A percentile compares a stretch with the other conserved stretches of the same genome.
These are phyloP conservation scores for Pseudogymnoascus sp. DNA, from an alignment of 2,329 filamentous ascomycete genomes.

Conservation along the genomic window DNA sequence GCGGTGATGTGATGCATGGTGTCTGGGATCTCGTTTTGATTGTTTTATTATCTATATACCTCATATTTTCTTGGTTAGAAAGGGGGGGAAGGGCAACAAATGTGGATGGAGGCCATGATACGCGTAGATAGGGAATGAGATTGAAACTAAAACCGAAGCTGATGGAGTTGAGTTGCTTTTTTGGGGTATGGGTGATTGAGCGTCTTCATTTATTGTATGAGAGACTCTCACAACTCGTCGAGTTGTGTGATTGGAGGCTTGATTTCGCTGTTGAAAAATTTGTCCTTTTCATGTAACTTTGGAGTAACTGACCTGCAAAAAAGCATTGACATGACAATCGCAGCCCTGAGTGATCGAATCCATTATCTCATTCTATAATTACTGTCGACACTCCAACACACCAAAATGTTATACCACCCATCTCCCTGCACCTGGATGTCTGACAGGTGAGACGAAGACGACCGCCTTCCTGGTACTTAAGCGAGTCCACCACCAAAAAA, in stretches of 20 bases:
- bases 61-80: not conserved
- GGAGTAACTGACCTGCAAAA: not conserved
- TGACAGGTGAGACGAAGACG: no score
- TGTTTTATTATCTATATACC: not conserved
- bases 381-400: not conserved
- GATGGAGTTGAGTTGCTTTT: not conserved
- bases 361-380: not conserved
- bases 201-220: not conserved
- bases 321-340: not conserved
- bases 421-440: not conserved
- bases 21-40: not conserved
- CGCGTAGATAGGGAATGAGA: not conserved
- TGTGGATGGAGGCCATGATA: not conserved
- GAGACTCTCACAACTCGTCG: not conserved
- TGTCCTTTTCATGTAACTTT: not conserved
- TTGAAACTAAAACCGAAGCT: not conserved
- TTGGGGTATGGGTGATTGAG: not conserved
- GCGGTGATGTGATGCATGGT: not conserved
- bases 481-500: not conserved
- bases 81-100: not conserved
- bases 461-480: not conserved
- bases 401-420: not conserved
- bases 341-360: not conserved
- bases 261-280: not conserved
- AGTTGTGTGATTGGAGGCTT: not conserved